These are phyloP conservation scores for Primulina eburnea DNA, from an alignment of 257 asterid species.

Conservation along the genomic window DNA sequence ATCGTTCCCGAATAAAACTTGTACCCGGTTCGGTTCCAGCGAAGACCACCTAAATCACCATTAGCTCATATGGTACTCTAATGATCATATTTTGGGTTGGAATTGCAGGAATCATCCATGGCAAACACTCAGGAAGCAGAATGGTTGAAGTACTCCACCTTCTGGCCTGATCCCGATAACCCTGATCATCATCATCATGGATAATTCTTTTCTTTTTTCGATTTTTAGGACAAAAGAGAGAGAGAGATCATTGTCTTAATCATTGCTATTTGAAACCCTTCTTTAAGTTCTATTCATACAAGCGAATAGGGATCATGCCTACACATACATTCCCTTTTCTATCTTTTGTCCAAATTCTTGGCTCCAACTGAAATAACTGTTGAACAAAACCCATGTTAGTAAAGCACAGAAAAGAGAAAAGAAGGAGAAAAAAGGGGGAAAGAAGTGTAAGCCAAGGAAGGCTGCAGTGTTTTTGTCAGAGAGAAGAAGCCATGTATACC, in stretches of 20 bases:
- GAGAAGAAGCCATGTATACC: conserved; percentile 28
- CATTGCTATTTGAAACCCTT: conserved; percentile 33
- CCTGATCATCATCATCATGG: conserved; percentile 71
- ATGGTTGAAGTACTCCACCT: conserved; percentile 91
- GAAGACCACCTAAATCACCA: background rate
- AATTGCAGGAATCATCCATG: conserved; percentile 71
- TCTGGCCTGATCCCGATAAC: conserved; percentile 95
- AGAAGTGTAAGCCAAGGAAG: conserved; percentile 37
- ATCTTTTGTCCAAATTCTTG: conserved; percentile 22
- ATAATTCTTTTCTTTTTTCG: background rate
- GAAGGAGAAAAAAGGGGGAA: conserved; percentile 17
- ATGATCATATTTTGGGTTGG: background rate
- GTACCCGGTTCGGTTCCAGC: too few species aligned
- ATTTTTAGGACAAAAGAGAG: background rate
- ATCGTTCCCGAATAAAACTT: background rate
- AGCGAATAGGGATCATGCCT: conserved; percentile 34
- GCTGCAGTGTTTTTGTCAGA: conserved; percentile 50
- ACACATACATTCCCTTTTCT: background rate
- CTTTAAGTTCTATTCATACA: conserved; percentile 33
- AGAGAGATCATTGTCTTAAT: conserved; percentile 22
- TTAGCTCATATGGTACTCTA: conserved; percentile 1
- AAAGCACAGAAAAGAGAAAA: conserved; percentile 28
- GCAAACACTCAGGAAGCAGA: conserved; percentile 80
- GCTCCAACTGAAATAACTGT: conserved; percentile 48
- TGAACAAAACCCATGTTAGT: conserved; percentile 50